Evolutionary conservation across 192 early-diverging fungal genomes (phyloP).

Genomic region (Phlyctochytrium planicorne): DNA sequence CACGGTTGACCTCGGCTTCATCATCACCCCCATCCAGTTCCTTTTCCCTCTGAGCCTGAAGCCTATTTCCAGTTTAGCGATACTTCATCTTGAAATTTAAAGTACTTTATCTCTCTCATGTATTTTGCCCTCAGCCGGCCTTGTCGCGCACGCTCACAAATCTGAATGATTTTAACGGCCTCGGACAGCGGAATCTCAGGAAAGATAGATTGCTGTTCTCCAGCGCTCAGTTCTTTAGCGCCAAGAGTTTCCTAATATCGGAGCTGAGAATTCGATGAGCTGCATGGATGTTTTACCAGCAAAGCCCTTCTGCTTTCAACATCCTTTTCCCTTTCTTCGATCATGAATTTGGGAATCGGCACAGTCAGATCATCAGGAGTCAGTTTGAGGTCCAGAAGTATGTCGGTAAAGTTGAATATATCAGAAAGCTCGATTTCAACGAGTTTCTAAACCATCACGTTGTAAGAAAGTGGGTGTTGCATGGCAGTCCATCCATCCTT

Average conservation of each 20-base stretch:
- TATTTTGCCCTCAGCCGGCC: constrained; percentile 59
- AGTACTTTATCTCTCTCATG: constrained; percentile 59
- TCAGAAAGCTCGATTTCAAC: constrained; percentile 56
- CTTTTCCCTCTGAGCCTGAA: constrained; percentile 56
- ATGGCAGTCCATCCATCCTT: constrained; percentile 9
- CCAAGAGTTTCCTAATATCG: constrained; percentile 46
- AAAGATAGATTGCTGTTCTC: constrained; percentile 42
- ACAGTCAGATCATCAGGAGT: constrained; percentile 50
- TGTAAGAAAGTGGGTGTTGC: neutral
- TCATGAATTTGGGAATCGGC: constrained; percentile 49
- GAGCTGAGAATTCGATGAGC: no score
- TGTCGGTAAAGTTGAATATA: constrained; percentile 49
- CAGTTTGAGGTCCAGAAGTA: constrained; percentile 60
- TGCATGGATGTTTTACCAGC: no score
- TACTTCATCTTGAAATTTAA: neutral
- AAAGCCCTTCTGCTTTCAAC: constrained; percentile 27
- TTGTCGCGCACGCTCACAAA: constrained; percentile 58
- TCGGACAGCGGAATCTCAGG: constrained; percentile 45
- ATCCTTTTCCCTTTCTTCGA: constrained; percentile 47
- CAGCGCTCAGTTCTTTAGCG: constrained; percentile 46
- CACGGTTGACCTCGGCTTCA: constrained; percentile 48
- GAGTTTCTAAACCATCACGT: constrained; percentile 46
- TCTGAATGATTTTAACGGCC: constrained; percentile 56
- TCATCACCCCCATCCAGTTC: constrained; percentile 56
- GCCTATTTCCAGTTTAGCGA: constrained; percentile 22